Evolutionary conservation across 2,329 filamentous ascomycete species (phyloP), one percentile per base, ranked within the genome.

Genomic region (Aspergillus sp.): DNA sequence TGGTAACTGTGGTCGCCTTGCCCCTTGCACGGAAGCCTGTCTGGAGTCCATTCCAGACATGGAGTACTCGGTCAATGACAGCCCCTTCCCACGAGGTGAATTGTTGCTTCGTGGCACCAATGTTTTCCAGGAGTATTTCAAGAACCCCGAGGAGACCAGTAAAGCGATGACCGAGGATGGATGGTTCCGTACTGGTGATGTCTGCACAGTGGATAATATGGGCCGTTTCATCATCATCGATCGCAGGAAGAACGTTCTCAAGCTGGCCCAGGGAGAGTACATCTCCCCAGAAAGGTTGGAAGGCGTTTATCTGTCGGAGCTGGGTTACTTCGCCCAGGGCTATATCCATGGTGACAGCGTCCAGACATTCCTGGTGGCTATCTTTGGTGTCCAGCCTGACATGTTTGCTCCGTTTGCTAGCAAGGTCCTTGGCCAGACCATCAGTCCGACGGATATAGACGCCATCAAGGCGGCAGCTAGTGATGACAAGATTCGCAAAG

Each of bases 161-260:
- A 93, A 93, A 69, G 76, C 84, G 0, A 75, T 97, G 37, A 88
- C 91, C 7, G 74, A 84, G 29, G 90, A 96, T 52, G 93, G 93
- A 49, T 98, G 93, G 93, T 97, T 98, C 79, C 86, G 87, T 65
- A 96, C 90, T 0, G 93, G 93, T 43, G 93, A 98, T 59, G 91
- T 98, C 53, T 88, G 83, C 60, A 80, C 83, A 51, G 76, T 98
- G 26, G 93, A 98, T 67, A 82, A 83, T 54, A 69, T 87, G 61
- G 93, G 93, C 49, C 88, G 90, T 48, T 85, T 97, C 75, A 83
- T 81, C 68, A 95, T 98, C 68, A 85, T 98, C 58, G 93, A 98
- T 69, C 90, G 93, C 58, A 85, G 90, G 71, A 98, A 98, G 85
- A 97, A 97, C 70, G 88, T 98, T n/a, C 82, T 98, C 63, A 98